phyloP scores from a whole-genome alignment of 306 rosid genomes.

The Datisca glomerata region DNA sequence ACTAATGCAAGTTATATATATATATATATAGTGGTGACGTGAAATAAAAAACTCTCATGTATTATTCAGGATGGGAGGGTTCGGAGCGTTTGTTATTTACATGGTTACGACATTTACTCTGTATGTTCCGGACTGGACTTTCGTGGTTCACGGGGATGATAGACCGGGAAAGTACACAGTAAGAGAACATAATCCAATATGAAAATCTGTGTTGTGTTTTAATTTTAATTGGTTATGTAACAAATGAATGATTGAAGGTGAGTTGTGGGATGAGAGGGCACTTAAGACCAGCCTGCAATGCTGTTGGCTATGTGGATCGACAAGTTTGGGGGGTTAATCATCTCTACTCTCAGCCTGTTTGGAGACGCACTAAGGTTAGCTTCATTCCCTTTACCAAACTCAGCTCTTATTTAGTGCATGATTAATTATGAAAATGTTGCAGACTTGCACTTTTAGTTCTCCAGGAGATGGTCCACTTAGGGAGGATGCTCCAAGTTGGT shows the following conservation, averaged over 20 bases:
- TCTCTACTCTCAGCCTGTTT: constrained; percentile 68
- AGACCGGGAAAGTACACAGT: constrained; percentile 36
- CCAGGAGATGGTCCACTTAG: constrained; percentile 35
- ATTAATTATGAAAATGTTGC: neutral
- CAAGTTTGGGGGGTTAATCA: constrained; percentile 86
- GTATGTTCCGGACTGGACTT: constrained; percentile 82
- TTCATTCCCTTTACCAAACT: neutral
- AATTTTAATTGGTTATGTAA: no score
- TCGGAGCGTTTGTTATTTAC: constrained; percentile 47
- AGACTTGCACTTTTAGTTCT: constrained; percentile 60
- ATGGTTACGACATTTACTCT: constrained; percentile 60
- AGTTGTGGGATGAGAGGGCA: constrained; percentile 84
- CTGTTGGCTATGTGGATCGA: constrained; percentile 77
- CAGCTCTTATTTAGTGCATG: neutral
- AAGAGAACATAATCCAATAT: no score
- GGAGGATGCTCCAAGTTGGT: constrained; percentile 63
- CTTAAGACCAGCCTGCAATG: constrained; percentile 84
- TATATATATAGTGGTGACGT: no score
- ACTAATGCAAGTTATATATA: no score
- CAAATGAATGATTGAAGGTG: no score
- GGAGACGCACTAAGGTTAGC: constrained; percentile 61
- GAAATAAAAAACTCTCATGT: no score
- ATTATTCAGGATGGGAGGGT: constrained; percentile 75
- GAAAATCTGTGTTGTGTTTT: no score
- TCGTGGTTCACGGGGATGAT: constrained; percentile 6